Conservation (phyloP, 371 early-diverging fungal species). For the Mycotypha africana region DNA sequence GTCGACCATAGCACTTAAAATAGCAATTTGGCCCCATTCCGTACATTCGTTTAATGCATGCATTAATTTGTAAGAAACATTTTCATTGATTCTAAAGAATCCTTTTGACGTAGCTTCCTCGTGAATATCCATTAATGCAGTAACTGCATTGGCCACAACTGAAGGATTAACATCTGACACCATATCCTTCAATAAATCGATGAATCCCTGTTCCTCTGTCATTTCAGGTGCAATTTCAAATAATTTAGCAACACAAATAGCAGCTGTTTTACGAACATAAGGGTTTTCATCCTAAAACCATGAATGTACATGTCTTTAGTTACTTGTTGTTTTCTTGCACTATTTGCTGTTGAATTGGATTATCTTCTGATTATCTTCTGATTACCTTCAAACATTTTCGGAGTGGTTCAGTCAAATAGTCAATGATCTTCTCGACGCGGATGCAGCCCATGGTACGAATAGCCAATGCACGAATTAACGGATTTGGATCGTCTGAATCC, state of each 20-base stretch:
- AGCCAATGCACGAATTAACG: conserved; percentile 93
- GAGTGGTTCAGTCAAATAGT: conserved; percentile 78
- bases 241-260: conserved; percentile 71
- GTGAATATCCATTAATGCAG: conserved; percentile 91
- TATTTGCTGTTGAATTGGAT: too few relatives aligned
- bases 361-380: too few relatives aligned
- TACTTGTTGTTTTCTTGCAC: too few relatives aligned
- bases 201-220: conserved; percentile 79
- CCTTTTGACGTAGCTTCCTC: conserved; percentile 75
- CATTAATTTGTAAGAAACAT: conserved; percentile 81
- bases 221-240: conserved; percentile 74
- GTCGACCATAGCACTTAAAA: conserved; percentile 80
- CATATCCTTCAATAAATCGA: conserved; percentile 81
- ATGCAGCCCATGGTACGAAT: conserved; percentile 97
- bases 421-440: conserved; percentile 91
- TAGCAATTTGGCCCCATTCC: conserved; percentile 96
- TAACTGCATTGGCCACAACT: conserved; percentile 95
- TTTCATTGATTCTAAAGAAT: conserved; percentile 74
- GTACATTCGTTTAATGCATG: conserved; percentile 96
- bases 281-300: conserved; percentile 14
- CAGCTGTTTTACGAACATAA: conserved; percentile 22
- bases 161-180: conserved; percentile 92
- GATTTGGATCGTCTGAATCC: conserved; percentile 94
- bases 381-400: conserved; percentile 68
- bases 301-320: too few relatives aligned